These are phyloP conservation scores for Seiridium unicorne DNA, from an alignment of 2,329 filamentous ascomycete species.

Conservation along the genomic window DNA sequence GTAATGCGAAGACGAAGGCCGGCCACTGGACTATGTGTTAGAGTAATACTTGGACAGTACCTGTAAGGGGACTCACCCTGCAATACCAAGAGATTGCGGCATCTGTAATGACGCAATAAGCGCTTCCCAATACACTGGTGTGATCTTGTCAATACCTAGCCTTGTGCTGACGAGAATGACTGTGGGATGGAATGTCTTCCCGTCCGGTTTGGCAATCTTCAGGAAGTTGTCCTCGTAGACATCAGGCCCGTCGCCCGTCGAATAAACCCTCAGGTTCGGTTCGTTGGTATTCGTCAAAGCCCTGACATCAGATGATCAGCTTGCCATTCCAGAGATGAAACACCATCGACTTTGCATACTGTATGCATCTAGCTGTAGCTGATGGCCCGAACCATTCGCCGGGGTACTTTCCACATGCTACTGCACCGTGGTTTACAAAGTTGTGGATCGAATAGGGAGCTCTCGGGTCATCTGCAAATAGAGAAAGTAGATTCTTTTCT, in stretches of 20 bases:
- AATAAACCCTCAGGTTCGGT: conserved; percentile 74
- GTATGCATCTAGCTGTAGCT: conserved; percentile 89
- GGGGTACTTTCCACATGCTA: conserved; percentile 87
- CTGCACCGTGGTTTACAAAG: conserved; percentile 85
- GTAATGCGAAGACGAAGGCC: conserved; percentile 80
- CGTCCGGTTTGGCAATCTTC: conserved; percentile 68
- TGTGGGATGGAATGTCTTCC: conserved; percentile 73
- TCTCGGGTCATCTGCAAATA: conserved; percentile 83
- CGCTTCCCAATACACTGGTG: conserved; percentile 93
- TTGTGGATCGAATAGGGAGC: conserved; percentile 94
- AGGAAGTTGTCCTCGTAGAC: conserved; percentile 90
- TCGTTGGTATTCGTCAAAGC: conserved; percentile 69
- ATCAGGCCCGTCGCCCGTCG: conserved; percentile 85
- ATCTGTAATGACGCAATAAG: conserved; percentile 81
- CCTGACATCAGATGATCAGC: conserved; percentile 40
- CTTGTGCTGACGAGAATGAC: conserved; percentile 86
- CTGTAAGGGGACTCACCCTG: conserved; percentile 61
- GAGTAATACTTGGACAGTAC: conserved; percentile 8
- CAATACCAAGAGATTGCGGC: conserved; percentile 92
- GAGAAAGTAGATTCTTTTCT: conserved; percentile 70
- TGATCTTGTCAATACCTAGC: conserved; percentile 91
- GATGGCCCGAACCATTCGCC: conserved; percentile 99
- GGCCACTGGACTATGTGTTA: conserved; percentile 57
- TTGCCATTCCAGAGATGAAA: not conserved
- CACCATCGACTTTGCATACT: conserved; percentile 52